Percentiles rank a stretch among this genome's conserved stretches.
Evolutionary conservation across 352 stramenopile species (phyloP).

Genomic region (Phytophthora ohioensis): DNA sequence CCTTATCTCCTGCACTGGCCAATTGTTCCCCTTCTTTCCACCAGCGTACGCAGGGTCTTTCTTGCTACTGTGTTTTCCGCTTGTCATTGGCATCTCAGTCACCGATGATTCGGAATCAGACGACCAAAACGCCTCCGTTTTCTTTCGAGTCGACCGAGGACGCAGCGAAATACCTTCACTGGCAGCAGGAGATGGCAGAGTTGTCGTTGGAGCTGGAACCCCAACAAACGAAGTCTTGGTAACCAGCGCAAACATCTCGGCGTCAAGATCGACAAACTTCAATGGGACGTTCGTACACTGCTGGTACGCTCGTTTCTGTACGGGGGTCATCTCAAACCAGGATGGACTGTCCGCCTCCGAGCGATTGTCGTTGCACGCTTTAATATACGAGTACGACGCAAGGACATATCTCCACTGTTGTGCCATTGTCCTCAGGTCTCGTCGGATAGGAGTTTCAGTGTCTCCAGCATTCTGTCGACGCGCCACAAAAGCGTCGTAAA

Average conservation of each 20-base stretch:
- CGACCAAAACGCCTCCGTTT: slow-evolving; percentile 40
- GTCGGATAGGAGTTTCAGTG: slow-evolving; percentile 26
- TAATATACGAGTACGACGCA: slow-evolving; percentile 54
- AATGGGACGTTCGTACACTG: slow-evolving; percentile 48
- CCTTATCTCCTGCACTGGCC: slow-evolving; percentile 42
- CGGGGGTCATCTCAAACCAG: slow-evolving; percentile 47
- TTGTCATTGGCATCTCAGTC: slow-evolving; percentile 5
- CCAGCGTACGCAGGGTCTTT: slow-evolving; percentile 11
- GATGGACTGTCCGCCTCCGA: slow-evolving; percentile 30
- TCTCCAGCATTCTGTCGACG: slow-evolving; percentile 38
- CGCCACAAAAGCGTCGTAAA: slow-evolving; percentile 47
- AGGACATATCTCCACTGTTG: slow-evolving; percentile 52
- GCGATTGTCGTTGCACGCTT: slow-evolving; percentile 45
- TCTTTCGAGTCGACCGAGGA: slow-evolving; percentile 39
- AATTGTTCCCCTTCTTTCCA: slow-evolving; percentile 43
- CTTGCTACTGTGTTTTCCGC: slow-evolving; percentile 7
- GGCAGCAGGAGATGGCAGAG: slow-evolving; percentile 23
- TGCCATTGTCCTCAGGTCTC: slow-evolving; percentile 43
- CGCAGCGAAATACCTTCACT: slow-evolving; percentile 39
- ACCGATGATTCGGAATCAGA: slow-evolving; percentile 46
- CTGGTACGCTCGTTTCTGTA: slow-evolving; percentile 50
- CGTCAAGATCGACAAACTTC: slow-evolving; percentile 54
- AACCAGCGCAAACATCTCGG: slow-evolving; percentile 47
- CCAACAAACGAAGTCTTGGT: slow-evolving; percentile 49
- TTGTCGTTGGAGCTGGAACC: slow-evolving; percentile 7